Evolutionary conservation across 768 basidiomycete species (phyloP).

Genomic region (Suillus subaureus): DNA sequence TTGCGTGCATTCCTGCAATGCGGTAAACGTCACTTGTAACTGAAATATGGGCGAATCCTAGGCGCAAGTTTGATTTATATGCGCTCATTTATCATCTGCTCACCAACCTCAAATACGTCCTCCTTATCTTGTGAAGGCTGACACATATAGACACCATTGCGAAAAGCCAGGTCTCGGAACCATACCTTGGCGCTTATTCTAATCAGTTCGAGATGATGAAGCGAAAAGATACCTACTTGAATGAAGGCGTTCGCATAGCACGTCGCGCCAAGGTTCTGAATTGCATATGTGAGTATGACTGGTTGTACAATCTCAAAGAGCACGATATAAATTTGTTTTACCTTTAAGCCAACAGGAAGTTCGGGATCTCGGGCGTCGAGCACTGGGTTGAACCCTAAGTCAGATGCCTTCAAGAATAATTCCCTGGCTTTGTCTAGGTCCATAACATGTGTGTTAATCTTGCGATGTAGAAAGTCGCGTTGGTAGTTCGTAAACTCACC

Average conservation of each 20-base stretch:
- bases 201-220: slow-evolving; percentile 8
- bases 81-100: neutral
- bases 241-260: slow-evolving; percentile 97
- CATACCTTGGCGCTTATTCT: slow-evolving; percentile 62
- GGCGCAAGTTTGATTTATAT: neutral
- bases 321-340: slow-evolving; percentile 27
- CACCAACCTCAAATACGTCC: slow-evolving; percentile 43
- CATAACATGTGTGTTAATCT: slow-evolving; percentile 17
- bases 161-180: slow-evolving; percentile 85
- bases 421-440: slow-evolving; percentile 50
- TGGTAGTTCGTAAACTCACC: slow-evolving; percentile 41
- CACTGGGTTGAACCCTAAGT: slow-evolving; percentile 59
- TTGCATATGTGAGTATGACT: slow-evolving; percentile 10
- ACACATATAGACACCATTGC: slow-evolving; percentile 81
- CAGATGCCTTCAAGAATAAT: slow-evolving; percentile 52
- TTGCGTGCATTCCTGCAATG: slow-evolving; percentile 72
- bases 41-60: slow-evolving; percentile 82
- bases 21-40: slow-evolving; percentile 81
- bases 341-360: slow-evolving; percentile 79
- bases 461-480: slow-evolving; percentile 13
- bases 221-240: slow-evolving; percentile 53
- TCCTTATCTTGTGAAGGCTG: slow-evolving; percentile 55
- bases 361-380: slow-evolving; percentile 50
- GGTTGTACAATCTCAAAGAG: slow-evolving; percentile 6
- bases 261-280: slow-evolving; percentile 92